Base-by-base conservation (phyloP, 495 filamentous ascomycete species). In the Massariosphaeria phaeospora region DNA sequence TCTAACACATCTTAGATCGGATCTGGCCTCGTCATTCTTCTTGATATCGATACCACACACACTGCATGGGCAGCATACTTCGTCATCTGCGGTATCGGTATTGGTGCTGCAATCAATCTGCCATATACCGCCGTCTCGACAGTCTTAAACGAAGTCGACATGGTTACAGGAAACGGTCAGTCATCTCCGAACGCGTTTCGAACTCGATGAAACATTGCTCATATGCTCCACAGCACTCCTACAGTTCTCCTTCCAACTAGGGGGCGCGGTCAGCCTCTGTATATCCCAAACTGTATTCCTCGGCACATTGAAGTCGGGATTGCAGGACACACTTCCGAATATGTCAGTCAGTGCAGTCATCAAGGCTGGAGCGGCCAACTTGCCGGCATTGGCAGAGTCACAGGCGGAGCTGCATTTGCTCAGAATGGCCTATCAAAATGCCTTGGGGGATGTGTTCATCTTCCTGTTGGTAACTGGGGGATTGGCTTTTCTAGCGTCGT, bases 181-280 rank as follows among this genome's bases (percentile, higher is more conserved):
- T 52, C 6, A 29, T 44, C 15, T 3, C 9, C 23, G 12, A 18
- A 26, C 10, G 2, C 21, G 5, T 25, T 10, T 43, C 36, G 4
- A 27, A 29, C 17, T 35, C 11, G 13, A 15, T 8, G 10, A 2
- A 27, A 24, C 21, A 20, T 5, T 20, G 13, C 13, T 25, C 20
- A 48, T 10, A 3, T 12, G 1, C 33, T 17, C 3, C 12, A 30
- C 9, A 47, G 43, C 53, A 24, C 13, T 57, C 9, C 1, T 49
- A n/a, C 44, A 49, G 17, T 57, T 57, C 27, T 12, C 25, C n/a
- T 57, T 42, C 18, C 45, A 48, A 17, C 34, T 57, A 27, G 53
- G 53, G n/a, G 45, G 52, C 10, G 29, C 52, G 20, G 1, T 48
- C 15, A 31, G 42, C 35, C 43, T 55, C 2, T 55, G 31, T 18